Conservation (phyloP, 805 yeast genomes). For the Teunomyces aglyptinius region DNA sequence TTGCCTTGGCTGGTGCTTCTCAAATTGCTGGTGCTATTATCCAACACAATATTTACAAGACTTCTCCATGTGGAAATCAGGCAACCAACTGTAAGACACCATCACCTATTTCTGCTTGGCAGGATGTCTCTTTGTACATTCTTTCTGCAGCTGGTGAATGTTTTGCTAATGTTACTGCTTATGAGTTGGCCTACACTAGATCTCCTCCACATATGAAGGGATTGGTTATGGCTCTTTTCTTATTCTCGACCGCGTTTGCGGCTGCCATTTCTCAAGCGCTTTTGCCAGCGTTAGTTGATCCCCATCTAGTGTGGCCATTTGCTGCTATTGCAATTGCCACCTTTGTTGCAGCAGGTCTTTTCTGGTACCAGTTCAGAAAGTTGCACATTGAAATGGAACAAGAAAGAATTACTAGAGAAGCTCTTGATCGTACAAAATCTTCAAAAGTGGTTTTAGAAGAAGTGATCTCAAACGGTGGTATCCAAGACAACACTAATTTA, state of each 20-base stretch:
- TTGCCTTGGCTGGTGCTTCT: constrained; percentile 45
- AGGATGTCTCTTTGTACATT: constrained; percentile 28
- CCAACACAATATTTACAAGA: constrained; percentile 46
- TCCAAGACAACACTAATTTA: constrained; percentile 20
- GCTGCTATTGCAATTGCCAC: constrained; percentile 40
- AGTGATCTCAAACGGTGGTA: constrained; percentile 14
- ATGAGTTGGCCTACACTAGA: constrained; percentile 53
- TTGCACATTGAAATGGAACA: constrained; percentile 41
- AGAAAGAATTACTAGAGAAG: constrained; percentile 29
- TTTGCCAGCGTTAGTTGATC: constrained; percentile 40
- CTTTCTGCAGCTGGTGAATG: constrained; percentile 53
- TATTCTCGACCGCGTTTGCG: constrained; percentile 45
- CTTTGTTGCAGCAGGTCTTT: constrained; percentile 29
- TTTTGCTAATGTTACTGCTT: constrained; percentile 50
- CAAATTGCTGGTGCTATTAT: constrained; percentile 51
- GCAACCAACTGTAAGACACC: constrained; percentile 36
- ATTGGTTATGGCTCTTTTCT: constrained; percentile 46
- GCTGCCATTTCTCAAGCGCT: constrained; percentile 47
- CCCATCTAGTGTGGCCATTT: constrained; percentile 43
- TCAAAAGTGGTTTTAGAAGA: not conserved
- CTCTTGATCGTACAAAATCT: constrained; percentile 2
- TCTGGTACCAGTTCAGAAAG: constrained; percentile 36
- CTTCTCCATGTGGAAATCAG: constrained; percentile 51
- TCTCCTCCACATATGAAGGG: constrained; percentile 52
- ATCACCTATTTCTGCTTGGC: constrained; percentile 34